These are phyloP conservation scores for Trametes meyenii DNA, from an alignment of 768 basidiomycete species.

Conservation along the genomic window DNA sequence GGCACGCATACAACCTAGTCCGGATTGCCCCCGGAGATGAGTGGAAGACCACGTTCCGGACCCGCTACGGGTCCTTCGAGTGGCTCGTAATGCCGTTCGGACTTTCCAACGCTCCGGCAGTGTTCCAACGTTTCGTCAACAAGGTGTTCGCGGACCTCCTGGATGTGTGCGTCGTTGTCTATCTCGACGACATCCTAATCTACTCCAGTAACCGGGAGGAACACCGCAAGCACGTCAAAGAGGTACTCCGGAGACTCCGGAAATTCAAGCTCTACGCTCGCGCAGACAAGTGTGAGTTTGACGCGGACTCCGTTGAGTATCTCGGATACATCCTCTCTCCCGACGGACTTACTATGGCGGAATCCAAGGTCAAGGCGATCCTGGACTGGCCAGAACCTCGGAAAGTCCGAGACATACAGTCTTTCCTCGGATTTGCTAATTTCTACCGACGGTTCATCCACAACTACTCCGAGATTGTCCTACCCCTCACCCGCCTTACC, in stretches of 20 bases:
- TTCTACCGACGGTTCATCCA: slow-evolving; percentile 39
- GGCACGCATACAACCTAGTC: slow-evolving; percentile 42
- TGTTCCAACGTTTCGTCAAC: slow-evolving; percentile 20
- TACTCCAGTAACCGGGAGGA: slow-evolving; percentile 19
- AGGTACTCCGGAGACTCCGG: slow-evolving; percentile 32
- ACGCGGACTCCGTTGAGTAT: slow-evolving; percentile 42
- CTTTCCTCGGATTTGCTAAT: slow-evolving; percentile 37
- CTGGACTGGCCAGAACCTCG: slow-evolving; percentile 34
- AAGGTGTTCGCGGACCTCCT: slow-evolving; percentile 21
- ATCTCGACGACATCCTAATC: slow-evolving; percentile 23
- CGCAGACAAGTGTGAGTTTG: slow-evolving; percentile 41
- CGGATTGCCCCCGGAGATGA: slow-evolving; percentile 36
- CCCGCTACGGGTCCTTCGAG: slow-evolving; percentile 38
- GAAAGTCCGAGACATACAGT: slow-evolving; percentile 35
- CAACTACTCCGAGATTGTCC: slow-evolving; percentile 38
- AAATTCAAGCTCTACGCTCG: slow-evolving; percentile 35
- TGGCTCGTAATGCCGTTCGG: slow-evolving; percentile 35
- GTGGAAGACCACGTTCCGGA: slow-evolving; percentile 40
- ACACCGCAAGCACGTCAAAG: slow-evolving; percentile 21
- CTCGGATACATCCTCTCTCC: slow-evolving; percentile 43
- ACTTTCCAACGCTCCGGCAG: slow-evolving; percentile 7
- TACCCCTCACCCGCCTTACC: slow-evolving; percentile 36
- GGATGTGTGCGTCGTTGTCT: slow-evolving; percentile 14
- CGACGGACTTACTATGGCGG: slow-evolving; percentile 41
- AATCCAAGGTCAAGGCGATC: slow-evolving; percentile 41